Conservation (phyloP, 1,139 yeast species). For the Hyphopichia fennica region DNA sequence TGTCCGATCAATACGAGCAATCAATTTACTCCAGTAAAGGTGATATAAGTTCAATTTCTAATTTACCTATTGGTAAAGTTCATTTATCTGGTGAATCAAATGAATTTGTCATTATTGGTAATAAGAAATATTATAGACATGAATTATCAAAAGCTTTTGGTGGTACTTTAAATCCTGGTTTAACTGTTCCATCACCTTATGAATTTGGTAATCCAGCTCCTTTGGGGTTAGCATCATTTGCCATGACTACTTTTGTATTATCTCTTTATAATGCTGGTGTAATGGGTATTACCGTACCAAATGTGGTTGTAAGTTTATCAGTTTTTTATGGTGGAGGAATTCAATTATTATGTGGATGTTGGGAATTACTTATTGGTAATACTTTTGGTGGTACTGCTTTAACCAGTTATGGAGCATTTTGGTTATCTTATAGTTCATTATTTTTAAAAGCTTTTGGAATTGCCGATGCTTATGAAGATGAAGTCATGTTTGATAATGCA, state of each 20-base stretch:
- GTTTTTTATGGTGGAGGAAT: conserved; percentile 61
- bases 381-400: conserved; percentile 67
- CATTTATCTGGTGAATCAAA: conserved; percentile 19
- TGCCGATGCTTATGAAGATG: conserved; percentile 46
- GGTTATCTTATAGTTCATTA: conserved; percentile 66
- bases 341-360: conserved; percentile 63
- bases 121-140: conserved; percentile 30
- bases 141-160: conserved; percentile 45
- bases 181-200: conserved; percentile 27
- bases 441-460: conserved; percentile 57
- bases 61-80: conserved; percentile 19
- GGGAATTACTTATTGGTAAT: conserved; percentile 66
- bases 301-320: conserved; percentile 43
- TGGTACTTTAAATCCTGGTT: conserved; percentile 39
- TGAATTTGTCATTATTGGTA: conserved; percentile 29
- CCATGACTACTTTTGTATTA: conserved; percentile 48
- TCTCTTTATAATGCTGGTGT: conserved; percentile 44
- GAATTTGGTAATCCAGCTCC: conserved; percentile 60
- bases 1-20: neutral
- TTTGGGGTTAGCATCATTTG: conserved; percentile 56
- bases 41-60: conserved; percentile 1
- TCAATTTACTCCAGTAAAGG: conserved; percentile 4
- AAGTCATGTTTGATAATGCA: conserved; percentile 48
- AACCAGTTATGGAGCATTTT: conserved; percentile 73
- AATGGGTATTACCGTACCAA: conserved; percentile 35